Evolutionary conservation across 176 grass and related monocot genomes (phyloP), one percentile per base, ranked within the genome.

Genomic region (Themeda triandra): DNA sequence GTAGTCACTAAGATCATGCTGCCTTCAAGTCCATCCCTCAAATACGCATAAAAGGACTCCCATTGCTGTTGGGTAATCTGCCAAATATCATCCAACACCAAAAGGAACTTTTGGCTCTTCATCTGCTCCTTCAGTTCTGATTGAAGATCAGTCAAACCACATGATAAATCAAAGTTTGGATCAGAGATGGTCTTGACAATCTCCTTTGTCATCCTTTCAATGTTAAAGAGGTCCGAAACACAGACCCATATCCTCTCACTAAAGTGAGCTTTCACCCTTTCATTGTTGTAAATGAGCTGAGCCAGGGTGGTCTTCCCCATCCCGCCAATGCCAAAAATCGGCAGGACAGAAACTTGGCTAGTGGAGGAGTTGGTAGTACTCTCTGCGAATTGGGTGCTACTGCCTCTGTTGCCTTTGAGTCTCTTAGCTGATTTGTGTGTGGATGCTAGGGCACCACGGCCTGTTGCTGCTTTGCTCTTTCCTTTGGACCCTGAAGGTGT

Each of bases 1-100:
- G n/a, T n/a, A n/a, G n/a, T n/a, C n/a, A n/a, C n/a, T 18, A 89
- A 65, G 27, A 85, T 77, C 59, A 81, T 71, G 35, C 83, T 82
- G 23, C 88, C 83, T 62, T 70, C 31, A 85, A 48, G 24, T 35
- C 70, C 88, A 21, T 19, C 5, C 30, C 58, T 62, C 63, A 86
- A 28, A 13, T 77, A 83, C 0, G 56, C 69, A 48, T 3, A 18
- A 25, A 70, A 70, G 0, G 3, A 1, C 21, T 71, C 37, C 68
- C 68, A 71, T 29, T 3, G 1, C 0, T 5, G 70, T 18, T 73
- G 14, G 6, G 72, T 69, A 29, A 53, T 89, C 24, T 33, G 15
- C 64, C 64, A 66, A 81, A 36, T 69, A 71, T 72, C 67, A 82
- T 72, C 68, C 2, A 62, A 10, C 30, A 66, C 64, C 15, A 66